Conservation (phyloP, 1,284 basidiomycete genomes). For the Ganoderma lingzhi region DNA sequence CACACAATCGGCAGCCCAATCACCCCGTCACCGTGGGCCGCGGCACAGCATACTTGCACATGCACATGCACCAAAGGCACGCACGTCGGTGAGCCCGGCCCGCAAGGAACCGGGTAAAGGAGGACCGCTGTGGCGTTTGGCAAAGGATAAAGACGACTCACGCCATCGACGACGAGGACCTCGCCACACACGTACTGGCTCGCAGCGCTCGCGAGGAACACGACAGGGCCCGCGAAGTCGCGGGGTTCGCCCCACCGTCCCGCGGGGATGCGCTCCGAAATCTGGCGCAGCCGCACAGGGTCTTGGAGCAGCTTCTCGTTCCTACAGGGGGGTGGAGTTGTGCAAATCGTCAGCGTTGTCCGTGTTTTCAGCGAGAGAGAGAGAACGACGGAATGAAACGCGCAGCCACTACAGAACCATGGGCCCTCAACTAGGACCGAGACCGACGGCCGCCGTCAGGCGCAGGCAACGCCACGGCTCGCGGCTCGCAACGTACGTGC, state of each 20-base stretch:
- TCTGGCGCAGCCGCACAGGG: slow-evolving; percentile 82
- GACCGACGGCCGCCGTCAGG: neutral
- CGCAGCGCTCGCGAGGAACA: slow-evolving; percentile 90
- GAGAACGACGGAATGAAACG: neutral
- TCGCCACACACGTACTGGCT: slow-evolving; percentile 94
- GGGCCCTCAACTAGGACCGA: neutral
- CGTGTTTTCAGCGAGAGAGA: neutral
- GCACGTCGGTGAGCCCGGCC: slow-evolving; percentile 9
- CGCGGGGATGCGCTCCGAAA: slow-evolving; percentile 93
- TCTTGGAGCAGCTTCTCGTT: slow-evolving; percentile 83
- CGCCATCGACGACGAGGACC: slow-evolving; percentile 81
- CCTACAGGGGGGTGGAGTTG: slow-evolving; percentile 47
- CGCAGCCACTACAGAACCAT: neutral
- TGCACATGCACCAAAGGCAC: slow-evolving; percentile 4
- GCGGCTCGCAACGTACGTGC: neutral
- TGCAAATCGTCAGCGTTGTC: neutral
- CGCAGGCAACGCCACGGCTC: neutral
- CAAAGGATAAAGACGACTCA: slow-evolving; percentile 38
- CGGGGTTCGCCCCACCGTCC: slow-evolving; percentile 88
- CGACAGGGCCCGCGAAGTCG: slow-evolving; percentile 90
- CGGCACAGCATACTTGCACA: neutral
- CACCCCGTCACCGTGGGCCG: neutral
- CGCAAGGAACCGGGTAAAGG: neutral
- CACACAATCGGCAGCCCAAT: slow-evolving; percentile 10
- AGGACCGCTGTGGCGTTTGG: neutral